Evolutionary conservation across 2,329 filamentous ascomycete species (phyloP).

Genomic region (Eutypa lata): DNA sequence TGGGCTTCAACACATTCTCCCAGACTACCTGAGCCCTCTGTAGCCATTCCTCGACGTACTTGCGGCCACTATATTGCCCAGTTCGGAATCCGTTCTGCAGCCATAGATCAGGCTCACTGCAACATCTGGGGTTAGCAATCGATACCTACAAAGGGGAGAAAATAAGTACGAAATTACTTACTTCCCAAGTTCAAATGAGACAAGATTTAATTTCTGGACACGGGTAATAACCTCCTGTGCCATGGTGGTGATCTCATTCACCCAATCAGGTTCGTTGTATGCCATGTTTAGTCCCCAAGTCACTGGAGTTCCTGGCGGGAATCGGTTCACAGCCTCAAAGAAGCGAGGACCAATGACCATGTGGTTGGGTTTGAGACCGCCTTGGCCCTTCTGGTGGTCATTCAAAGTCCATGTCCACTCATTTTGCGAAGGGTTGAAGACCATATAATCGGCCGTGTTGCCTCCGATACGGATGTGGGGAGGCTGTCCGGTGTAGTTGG

Average conservation of each 20-base stretch:
- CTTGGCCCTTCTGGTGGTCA: conserved; percentile 34
- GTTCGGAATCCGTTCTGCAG: conserved; percentile 41
- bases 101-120: conserved; percentile 29
- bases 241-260: conserved; percentile 37
- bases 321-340: conserved; percentile 44
- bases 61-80: conserved; percentile 38
- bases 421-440: conserved; percentile 35
- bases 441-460: conserved; percentile 49
- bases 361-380: conserved; percentile 37
- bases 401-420: conserved; percentile 36
- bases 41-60: conserved; percentile 43
- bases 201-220: conserved; percentile 22
- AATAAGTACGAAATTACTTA: too few species aligned
- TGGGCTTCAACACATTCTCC: conserved; percentile 40
- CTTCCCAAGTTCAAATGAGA: conserved; percentile 29
- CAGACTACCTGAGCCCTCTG: conserved; percentile 40
- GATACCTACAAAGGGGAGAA: too few species aligned
- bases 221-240: conserved; percentile 27
- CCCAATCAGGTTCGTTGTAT: conserved; percentile 41
- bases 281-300: conserved; percentile 49
- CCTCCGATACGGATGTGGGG: conserved; percentile 47
- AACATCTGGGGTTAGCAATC: too few species aligned
- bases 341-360: conserved; percentile 45
- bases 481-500: conserved; percentile 44
- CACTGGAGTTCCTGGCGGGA: conserved; percentile 46